Conservation (phyloP, 2,329 filamentous ascomycete species). For the Fusarium sp. region DNA sequence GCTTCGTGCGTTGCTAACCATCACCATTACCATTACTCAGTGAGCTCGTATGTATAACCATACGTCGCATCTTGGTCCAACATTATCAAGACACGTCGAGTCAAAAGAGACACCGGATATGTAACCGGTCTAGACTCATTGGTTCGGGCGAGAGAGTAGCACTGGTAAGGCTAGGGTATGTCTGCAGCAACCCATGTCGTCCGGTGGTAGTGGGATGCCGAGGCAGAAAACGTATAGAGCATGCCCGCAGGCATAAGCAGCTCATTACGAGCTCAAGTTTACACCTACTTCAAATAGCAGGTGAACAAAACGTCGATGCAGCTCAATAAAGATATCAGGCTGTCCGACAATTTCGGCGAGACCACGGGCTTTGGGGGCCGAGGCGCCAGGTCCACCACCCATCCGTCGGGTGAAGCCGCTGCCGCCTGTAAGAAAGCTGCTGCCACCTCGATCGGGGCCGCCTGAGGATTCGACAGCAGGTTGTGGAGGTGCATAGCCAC, state of each 20-base stretch:
- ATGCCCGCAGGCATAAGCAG: constrained; percentile 35
- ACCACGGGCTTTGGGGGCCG: constrained; percentile 66
- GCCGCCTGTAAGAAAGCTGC: constrained; percentile 66
- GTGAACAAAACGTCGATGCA: constrained; percentile 71
- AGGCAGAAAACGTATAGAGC: constrained; percentile 44
- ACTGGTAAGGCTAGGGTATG: constrained; percentile 26
- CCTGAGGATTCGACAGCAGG: constrained; percentile 46
- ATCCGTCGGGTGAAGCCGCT: constrained; percentile 67
- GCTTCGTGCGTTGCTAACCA: constrained; percentile 28
- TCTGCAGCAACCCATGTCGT: constrained; percentile 22
- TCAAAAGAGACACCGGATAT: constrained; percentile 14
- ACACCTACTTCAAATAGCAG: constrained; percentile 68
- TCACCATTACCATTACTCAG: constrained; percentile 25
- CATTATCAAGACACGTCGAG: constrained; percentile 10
- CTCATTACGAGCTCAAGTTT: constrained; percentile 58
- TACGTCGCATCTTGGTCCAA: constrained; percentile 21
- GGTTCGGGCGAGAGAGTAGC: constrained; percentile 15
- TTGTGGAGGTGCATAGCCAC: constrained; percentile 44
- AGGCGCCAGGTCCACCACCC: constrained; percentile 64
- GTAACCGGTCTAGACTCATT: constrained; percentile 13
- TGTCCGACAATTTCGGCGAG: constrained; percentile 72
- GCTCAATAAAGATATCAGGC: constrained; percentile 73
- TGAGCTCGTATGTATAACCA: constrained; percentile 13
- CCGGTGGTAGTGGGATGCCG: constrained; percentile 13
- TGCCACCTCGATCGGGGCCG: constrained; percentile 54